Conservation (phyloP, 768 basidiomycete genomes). For the Mycena crocata region DNA sequence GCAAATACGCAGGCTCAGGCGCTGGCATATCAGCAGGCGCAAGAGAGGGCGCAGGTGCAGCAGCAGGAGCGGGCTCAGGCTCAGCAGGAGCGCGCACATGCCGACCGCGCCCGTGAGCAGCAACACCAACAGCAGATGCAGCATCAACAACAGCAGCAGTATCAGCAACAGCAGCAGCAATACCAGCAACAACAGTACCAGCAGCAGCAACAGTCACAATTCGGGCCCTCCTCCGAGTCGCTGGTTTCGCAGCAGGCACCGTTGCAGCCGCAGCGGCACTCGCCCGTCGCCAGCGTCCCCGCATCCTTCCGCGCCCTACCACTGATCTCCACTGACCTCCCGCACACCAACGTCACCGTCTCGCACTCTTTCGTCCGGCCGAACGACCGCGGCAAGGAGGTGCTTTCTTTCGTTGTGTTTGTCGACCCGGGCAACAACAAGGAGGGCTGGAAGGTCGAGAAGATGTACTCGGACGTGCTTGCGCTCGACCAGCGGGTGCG, state of each 20-base stretch:
- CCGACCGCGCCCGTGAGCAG: background rate
- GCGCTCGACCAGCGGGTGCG: conserved; percentile 86
- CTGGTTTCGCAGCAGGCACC: conserved; percentile 24
- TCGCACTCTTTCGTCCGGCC: conserved; percentile 86
- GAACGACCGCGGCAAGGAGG: conserved; percentile 93
- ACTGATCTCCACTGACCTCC: conserved; percentile 77
- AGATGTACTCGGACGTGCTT: conserved; percentile 94
- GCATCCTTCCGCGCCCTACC: conserved; percentile 80
- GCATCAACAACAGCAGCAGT: conserved; percentile 19
- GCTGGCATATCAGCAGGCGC: conserved; percentile 37
- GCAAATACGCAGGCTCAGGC: conserved; percentile 53
- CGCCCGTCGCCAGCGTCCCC: conserved; percentile 42
- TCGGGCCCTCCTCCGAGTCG: conserved; percentile 13
- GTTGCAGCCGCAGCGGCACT: conserved; percentile 38
- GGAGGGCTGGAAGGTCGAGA: conserved; percentile 87
- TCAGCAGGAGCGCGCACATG: conserved; percentile 17
- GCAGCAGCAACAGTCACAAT: conserved; percentile 9
- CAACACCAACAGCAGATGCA: conserved; percentile 24
- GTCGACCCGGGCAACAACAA: conserved; percentile 81
- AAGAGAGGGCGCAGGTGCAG: conserved; percentile 37
- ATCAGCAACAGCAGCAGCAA: conserved; percentile 2
- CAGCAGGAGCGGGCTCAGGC: conserved; percentile 18
- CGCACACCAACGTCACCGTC: conserved; percentile 75
- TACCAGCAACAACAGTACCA: background rate
- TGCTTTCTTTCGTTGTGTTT: conserved; percentile 86